phyloP scores from a whole-genome alignment of 805 yeast genomes.

The Yamadazyma paraphyllophila region DNA sequence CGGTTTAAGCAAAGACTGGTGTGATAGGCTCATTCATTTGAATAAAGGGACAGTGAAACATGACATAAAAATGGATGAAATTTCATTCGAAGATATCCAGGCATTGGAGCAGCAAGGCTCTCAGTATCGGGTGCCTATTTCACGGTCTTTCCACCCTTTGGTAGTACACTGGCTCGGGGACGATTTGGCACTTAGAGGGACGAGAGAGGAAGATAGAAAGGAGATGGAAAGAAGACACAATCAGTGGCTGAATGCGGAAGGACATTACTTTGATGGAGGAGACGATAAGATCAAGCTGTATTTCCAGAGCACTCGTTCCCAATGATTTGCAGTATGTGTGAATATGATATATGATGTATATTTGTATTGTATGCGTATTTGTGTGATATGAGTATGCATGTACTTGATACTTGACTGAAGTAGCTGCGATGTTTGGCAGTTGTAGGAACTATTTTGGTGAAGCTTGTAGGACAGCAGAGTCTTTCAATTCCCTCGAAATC shows the following conservation, averaged over 20 bases:
- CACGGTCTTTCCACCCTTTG: constrained; percentile 65
- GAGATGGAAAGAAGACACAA: constrained; percentile 44
- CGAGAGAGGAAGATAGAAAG: constrained; percentile 43
- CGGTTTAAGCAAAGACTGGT: constrained; percentile 83
- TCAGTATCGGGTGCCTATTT: constrained; percentile 36
- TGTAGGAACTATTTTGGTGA: too few relatives aligned
- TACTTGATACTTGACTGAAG: too few relatives aligned
- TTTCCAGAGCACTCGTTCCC: constrained; percentile 48
- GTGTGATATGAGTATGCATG: background rate
- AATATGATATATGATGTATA: background rate
- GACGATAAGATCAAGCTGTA: constrained; percentile 45
- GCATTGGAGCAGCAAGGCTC: constrained; percentile 3
- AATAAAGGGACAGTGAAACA: constrained; percentile 57
- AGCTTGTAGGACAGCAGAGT: too few relatives aligned
- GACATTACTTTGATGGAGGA: constrained; percentile 44
- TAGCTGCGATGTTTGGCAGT: too few relatives aligned
- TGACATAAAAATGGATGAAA: constrained; percentile 28
- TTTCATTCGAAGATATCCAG: constrained; percentile 25
- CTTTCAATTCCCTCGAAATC: too few relatives aligned
- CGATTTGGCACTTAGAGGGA: constrained; percentile 56
- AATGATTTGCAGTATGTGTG: background rate
- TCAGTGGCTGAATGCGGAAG: constrained; percentile 52
- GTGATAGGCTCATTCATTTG: constrained; percentile 77
- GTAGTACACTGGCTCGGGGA: constrained; percentile 64
- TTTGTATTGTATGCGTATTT: too few relatives aligned